A percentile compares a stretch with the other conserved stretches of the same genome.
Evolutionary conservation across 2,329 filamentous ascomycete genomes (phyloP).

Genomic region (Myriosclerotinia duriaeana): DNA sequence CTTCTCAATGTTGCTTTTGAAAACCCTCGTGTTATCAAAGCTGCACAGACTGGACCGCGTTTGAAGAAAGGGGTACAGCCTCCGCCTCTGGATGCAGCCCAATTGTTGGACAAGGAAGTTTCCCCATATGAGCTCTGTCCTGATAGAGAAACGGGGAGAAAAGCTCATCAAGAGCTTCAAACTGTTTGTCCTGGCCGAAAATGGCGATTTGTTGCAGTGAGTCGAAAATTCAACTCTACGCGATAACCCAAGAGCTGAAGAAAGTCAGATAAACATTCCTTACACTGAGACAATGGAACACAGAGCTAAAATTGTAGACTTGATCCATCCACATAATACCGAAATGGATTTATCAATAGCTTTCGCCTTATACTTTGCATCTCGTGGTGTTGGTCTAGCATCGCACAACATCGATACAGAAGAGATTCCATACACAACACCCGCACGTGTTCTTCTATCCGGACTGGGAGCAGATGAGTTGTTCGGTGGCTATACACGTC

Average conservation of each 20-base stretch:
- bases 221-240: conserved; percentile 31
- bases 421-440: conserved; percentile 56
- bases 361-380: conserved; percentile 90
- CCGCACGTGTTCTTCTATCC: conserved; percentile 81
- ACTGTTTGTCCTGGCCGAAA: conserved; percentile 64
- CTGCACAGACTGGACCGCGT: conserved; percentile 46
- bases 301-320: conserved; percentile 64
- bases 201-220: conserved; percentile 80
- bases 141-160: conserved; percentile 82
- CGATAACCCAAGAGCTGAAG: conserved; percentile 28
- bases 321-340: conserved; percentile 92
- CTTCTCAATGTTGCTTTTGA: conserved; percentile 96
- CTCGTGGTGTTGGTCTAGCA: conserved; percentile 61
- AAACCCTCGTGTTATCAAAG: conserved; percentile 73
- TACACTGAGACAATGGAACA: conserved; percentile 72
- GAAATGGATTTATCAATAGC: conserved; percentile 99
- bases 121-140: conserved; percentile 78
- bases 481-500: conserved; percentile 88
- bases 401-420: conserved; percentile 25
- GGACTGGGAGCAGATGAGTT: conserved; percentile 94
- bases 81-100: background rate
- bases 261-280: conserved; percentile 69
- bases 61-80: conserved; percentile 23
- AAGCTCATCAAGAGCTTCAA: conserved; percentile 73
- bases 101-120: background rate